phyloP scores from a whole-genome alignment of 768 basidiomycete species.

The Pleurotus sapidus region DNA sequence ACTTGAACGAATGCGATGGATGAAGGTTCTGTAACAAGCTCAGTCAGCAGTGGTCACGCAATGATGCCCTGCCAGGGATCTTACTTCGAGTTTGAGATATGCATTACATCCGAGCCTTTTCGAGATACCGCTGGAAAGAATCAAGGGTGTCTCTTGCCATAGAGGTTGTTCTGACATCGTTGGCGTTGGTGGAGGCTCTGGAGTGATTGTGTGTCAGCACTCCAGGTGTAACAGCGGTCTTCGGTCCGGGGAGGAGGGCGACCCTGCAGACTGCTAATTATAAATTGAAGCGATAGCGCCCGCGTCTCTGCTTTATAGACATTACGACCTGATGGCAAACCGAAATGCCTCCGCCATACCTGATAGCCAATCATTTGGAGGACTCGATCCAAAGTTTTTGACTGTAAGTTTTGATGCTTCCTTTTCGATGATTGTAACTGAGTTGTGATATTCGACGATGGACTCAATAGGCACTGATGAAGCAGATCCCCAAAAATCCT shows the following conservation, averaged over 20 bases:
- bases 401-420: too few relatives aligned
- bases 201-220: too few relatives aligned
- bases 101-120: conserved; percentile 45
- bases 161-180: conserved; percentile 16
- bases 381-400: too few relatives aligned
- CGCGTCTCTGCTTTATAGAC: too few relatives aligned
- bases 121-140: conserved; percentile 60
- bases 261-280: too few relatives aligned
- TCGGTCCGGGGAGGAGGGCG: too few relatives aligned
- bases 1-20: conserved; percentile 75
- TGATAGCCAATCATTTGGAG: too few relatives aligned
- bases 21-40: conserved; percentile 56
- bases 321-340: too few relatives aligned
- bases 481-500: conserved; percentile 20
- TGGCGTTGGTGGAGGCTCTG: too few relatives aligned
- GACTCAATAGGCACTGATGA: conserved; percentile 8
- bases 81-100: conserved; percentile 74
- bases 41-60: background rate
- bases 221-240: too few relatives aligned
- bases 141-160: conserved; percentile 65
- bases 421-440: background rate
- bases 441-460: background rate
- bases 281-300: too few relatives aligned
- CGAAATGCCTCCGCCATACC: too few relatives aligned
- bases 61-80: conserved; percentile 2